Conservation (phyloP, 2,329 filamentous ascomycete species). For the Hortaea werneckii region DNA sequence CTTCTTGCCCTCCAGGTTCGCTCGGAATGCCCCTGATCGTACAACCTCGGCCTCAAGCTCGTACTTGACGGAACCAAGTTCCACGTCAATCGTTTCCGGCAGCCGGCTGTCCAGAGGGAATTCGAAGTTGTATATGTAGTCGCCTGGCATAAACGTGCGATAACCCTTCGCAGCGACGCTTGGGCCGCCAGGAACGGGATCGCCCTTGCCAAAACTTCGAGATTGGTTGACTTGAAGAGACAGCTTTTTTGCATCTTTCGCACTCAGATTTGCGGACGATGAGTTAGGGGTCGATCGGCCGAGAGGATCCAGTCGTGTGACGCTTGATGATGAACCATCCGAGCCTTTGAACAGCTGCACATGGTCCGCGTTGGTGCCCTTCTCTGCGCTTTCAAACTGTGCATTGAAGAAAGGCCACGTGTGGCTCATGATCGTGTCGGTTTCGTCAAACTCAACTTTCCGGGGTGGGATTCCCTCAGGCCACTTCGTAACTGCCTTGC, state of each 20-base stretch:
- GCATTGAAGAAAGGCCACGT: conserved; percentile 90
- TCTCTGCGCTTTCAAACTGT: conserved; percentile 49
- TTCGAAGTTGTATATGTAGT: conserved; percentile 70
- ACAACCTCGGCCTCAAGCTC: conserved; percentile 78
- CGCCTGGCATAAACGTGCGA: conserved; percentile 69
- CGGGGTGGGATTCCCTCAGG: conserved; percentile 85
- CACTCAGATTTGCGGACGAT: conserved; percentile 33
- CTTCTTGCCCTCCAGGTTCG: conserved; percentile 71
- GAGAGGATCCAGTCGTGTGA: conserved; percentile 23
- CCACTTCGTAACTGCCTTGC: conserved; percentile 85
- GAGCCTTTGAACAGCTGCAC: conserved; percentile 45
- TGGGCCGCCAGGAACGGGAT: conserved; percentile 46
- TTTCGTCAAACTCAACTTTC: conserved; percentile 74
- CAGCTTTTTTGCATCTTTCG: conserved; percentile 53
- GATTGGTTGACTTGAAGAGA: conserved; percentile 74
- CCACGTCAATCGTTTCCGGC: conserved; percentile 76
- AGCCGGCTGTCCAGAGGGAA: conserved; percentile 69
- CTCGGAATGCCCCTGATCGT: conserved; percentile 78
- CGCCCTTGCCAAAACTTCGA: conserved; percentile 74
- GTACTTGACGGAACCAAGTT: conserved; percentile 79
- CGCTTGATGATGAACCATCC: conserved; percentile 21
- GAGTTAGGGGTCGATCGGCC: conserved; percentile 26
- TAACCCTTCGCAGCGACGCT: conserved; percentile 68
- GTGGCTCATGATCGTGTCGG: conserved; percentile 77
- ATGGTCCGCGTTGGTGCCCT: conserved; percentile 52